phyloP scores from a whole-genome alignment of 148 eudicot species.

The Rhododendron simsii region DNA sequence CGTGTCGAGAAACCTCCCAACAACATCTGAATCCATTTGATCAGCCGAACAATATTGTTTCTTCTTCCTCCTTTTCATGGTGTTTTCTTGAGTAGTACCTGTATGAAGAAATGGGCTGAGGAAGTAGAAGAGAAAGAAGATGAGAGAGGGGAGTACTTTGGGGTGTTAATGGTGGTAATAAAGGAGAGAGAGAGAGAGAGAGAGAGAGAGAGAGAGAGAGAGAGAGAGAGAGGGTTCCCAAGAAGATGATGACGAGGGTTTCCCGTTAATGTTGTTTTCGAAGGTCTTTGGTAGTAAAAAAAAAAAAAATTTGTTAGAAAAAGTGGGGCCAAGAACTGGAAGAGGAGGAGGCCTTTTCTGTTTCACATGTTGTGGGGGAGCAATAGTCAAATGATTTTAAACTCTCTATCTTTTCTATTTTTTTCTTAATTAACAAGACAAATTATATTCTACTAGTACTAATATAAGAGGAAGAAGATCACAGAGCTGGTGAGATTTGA shows the following conservation, averaged over 20 bases:
- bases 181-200: background rate
- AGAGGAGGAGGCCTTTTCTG: slow-evolving; percentile 4
- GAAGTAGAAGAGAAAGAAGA: background rate
- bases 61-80: slow-evolving; percentile 17
- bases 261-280: slow-evolving; percentile 38
- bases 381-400: slow-evolving; percentile 5
- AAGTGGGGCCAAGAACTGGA: slow-evolving; percentile 8
- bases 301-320: background rate
- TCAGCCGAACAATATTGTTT: background rate
- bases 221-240: slow-evolving; percentile 19
- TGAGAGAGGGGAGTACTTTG: background rate
- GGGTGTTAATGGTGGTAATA: background rate
- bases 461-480: too few species aligned
- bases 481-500: too few species aligned
- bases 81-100: background rate
- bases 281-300: slow-evolving; percentile 3
- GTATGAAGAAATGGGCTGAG: background rate
- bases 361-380: slow-evolving; percentile 25
- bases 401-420: background rate
- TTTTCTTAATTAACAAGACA: too few species aligned
- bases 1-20: background rate
- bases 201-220: slow-evolving; percentile 9
- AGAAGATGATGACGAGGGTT: slow-evolving; percentile 35
- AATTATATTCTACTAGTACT: too few species aligned
- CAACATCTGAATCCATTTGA: background rate